phyloP scores from a whole-genome alignment of 1,284 basidiomycete species.

The Cryptococcus amylolentus region DNA sequence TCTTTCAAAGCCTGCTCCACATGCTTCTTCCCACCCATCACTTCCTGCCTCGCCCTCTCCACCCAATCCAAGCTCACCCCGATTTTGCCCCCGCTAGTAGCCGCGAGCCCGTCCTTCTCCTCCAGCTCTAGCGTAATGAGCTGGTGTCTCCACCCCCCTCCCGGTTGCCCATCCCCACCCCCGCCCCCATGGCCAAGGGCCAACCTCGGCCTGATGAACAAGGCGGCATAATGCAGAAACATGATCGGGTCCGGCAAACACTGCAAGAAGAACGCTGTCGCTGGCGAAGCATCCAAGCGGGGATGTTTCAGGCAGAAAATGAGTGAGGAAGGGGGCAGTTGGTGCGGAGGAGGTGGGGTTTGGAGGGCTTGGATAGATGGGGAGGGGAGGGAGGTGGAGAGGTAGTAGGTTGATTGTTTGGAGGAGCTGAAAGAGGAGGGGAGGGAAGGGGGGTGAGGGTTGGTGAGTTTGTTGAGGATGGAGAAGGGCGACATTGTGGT shows the following conservation, averaged over 20 bases:
- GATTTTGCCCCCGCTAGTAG: conserved; percentile 27
- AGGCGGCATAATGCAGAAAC: conserved; percentile 25
- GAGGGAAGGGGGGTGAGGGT: conserved; percentile 5
- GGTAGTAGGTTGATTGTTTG: background rate
- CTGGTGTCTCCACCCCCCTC: conserved; percentile 25
- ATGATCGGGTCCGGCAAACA: conserved; percentile 34
- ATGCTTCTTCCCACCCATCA: conserved; percentile 16
- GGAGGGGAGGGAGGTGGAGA: conserved; percentile 4
- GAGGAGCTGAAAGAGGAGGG: conserved; percentile 13
- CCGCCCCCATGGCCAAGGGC: background rate
- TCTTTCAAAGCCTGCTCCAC: conserved; percentile 29
- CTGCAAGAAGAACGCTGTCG: conserved; percentile 29
- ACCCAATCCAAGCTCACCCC: conserved; percentile 31
- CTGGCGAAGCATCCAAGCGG: conserved; percentile 4
- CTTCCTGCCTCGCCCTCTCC: conserved; percentile 17
- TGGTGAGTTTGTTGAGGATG: no score
- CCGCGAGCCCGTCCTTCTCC: conserved; percentile 32
- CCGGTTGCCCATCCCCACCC: background rate
- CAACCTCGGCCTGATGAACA: conserved; percentile 15
- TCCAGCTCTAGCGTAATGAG: conserved; percentile 26
- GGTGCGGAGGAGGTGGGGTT: conserved; percentile 6
- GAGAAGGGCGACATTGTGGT: no score
- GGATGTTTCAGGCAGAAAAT: conserved; percentile 26
- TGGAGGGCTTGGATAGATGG: conserved; percentile 1
- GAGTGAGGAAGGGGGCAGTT: conserved; percentile 12